Evolutionary conservation across 148 eudicot genomes (phyloP), one percentile per base, ranked within the genome.

Genomic region (Heliamphora exappendiculata): DNA sequence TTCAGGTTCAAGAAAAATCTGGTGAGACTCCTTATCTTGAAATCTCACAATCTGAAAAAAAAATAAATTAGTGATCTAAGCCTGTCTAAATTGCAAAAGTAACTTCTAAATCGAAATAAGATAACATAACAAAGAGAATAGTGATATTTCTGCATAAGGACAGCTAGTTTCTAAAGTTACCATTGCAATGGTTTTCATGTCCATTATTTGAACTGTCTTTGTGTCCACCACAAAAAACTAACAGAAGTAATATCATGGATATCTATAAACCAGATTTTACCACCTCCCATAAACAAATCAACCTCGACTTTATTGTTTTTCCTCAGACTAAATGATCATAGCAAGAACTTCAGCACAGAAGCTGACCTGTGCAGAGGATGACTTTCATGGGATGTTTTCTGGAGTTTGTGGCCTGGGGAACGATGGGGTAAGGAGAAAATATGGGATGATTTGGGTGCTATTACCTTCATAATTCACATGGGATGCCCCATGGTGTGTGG

Each of bases 1-100:
- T 80, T 95, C 99, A 78, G 99, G 97, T 79, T 96, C 98, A 67
- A 96, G 98, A 80, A 96, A 96, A 78, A 96, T 96, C 78, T 96
- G 99, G 82, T 96, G 99, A 36, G 99, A 93, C 77, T 96, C 99
- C 79, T 96, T 96, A 81, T 96, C 99, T 85, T 88, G 84, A 85
- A 96, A 96, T 81, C 98, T 87, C 47, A 96, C 99, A 82, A 96
- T 88, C 99, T 96, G n/a, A n/a, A n/a, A 83, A 77, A 81, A 78
- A 78, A 81, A 73, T 13, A 75, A 41, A 70, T 58, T 54, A 47
- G 9, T 4, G 42, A 7, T 50, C 37, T 17, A 31, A 75, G 22
- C 11, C 22, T 9, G 60, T 67, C 24, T 20, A 57, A 75, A 39
- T 58, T 8, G 53, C 1, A 37, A 39, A 42, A 19, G 7, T 28